A percentile compares a stretch with the other conserved stretches of the same genome.
Conservation (phyloP, 2,329 filamentous ascomycete genomes). For the Penicillium fuscoglaucum region DNA sequence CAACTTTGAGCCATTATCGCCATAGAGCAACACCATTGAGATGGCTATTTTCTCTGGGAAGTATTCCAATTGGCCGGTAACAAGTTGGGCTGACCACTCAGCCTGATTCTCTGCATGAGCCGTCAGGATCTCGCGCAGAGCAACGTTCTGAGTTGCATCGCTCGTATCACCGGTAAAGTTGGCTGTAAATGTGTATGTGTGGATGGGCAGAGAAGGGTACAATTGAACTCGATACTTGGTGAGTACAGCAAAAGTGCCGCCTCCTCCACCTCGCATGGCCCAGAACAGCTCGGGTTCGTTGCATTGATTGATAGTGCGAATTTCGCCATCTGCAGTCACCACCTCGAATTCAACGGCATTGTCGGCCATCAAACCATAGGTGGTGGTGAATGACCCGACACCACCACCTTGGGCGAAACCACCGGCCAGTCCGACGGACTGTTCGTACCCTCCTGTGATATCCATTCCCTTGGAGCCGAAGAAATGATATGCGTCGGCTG, state of each 20-base stretch:
- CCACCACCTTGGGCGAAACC: slow-evolving; percentile 53
- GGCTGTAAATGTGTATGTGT: slow-evolving; percentile 10
- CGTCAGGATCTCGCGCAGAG: slow-evolving; percentile 7
- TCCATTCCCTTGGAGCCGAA: slow-evolving; percentile 8
- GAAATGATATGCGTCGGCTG: slow-evolving; percentile 12
- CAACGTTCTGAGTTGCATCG: not conserved
- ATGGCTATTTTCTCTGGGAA: slow-evolving; percentile 5
- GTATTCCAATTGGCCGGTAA: slow-evolving; percentile 12
- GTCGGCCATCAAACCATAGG: slow-evolving; percentile 50
- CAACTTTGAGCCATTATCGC: slow-evolving; percentile 3
- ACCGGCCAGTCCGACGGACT: slow-evolving; percentile 53
- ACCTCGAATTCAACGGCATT: slow-evolving; percentile 52
- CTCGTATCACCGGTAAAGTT: slow-evolving; percentile 1
- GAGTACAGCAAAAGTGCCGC: slow-evolving; percentile 21
- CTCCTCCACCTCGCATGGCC: slow-evolving; percentile 51
- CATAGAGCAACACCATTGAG: slow-evolving; percentile 8
- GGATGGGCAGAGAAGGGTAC: slow-evolving; percentile 9
- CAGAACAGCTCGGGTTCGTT: slow-evolving; percentile 52
- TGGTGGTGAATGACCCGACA: slow-evolving; percentile 53
- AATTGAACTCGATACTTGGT: slow-evolving; percentile 12
- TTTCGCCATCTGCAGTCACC: slow-evolving; percentile 49
- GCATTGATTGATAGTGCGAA: slow-evolving; percentile 47
- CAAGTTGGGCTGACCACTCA: slow-evolving; percentile 7
- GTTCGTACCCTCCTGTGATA: slow-evolving; percentile 13
- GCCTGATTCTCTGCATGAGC: slow-evolving; percentile 6